Conservation (phyloP, 2,329 filamentous ascomycete genomes). For the Penicillium italicum region DNA sequence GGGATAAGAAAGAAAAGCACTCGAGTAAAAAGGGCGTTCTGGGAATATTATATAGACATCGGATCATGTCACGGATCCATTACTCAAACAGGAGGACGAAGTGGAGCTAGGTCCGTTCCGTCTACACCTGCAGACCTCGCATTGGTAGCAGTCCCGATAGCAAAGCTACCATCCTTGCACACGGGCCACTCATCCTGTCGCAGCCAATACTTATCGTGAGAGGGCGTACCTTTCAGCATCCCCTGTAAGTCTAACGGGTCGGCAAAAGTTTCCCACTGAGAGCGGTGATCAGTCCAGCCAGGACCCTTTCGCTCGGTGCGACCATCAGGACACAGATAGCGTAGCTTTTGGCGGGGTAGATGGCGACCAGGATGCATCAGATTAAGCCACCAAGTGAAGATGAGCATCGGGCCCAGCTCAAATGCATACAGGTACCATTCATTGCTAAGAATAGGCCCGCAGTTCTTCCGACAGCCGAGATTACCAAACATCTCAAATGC, state of each 20-base stretch:
- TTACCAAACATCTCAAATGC: slow-evolving; percentile 26
- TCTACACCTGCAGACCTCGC: background rate
- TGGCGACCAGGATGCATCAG: slow-evolving; percentile 36
- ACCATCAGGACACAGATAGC: slow-evolving; percentile 30
- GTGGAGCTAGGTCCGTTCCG: background rate
- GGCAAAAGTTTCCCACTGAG: slow-evolving; percentile 27
- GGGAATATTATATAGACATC: background rate
- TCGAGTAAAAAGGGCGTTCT: background rate
- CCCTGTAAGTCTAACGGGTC: slow-evolving; percentile 31
- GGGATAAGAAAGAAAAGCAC: background rate
- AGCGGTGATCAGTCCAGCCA: slow-evolving; percentile 31
- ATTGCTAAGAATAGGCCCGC: slow-evolving; percentile 27
- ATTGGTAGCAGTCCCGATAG: slow-evolving; percentile 23
- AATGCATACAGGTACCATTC: slow-evolving; percentile 41
- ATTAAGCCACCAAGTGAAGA: slow-evolving; percentile 37
- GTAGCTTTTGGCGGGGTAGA: slow-evolving; percentile 27
- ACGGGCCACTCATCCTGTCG: slow-evolving; percentile 25
- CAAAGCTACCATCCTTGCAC: slow-evolving; percentile 29
- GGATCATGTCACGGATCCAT: background rate
- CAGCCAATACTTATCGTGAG: slow-evolving; percentile 32
- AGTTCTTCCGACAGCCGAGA: slow-evolving; percentile 22
- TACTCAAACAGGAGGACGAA: background rate
- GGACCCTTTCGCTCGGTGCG: slow-evolving; percentile 32
- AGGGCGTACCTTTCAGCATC: slow-evolving; percentile 21
- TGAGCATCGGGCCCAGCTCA: slow-evolving; percentile 36